phyloP scores from a whole-genome alignment of 495 filamentous ascomycete species.

The Haplographium delicatum region DNA sequence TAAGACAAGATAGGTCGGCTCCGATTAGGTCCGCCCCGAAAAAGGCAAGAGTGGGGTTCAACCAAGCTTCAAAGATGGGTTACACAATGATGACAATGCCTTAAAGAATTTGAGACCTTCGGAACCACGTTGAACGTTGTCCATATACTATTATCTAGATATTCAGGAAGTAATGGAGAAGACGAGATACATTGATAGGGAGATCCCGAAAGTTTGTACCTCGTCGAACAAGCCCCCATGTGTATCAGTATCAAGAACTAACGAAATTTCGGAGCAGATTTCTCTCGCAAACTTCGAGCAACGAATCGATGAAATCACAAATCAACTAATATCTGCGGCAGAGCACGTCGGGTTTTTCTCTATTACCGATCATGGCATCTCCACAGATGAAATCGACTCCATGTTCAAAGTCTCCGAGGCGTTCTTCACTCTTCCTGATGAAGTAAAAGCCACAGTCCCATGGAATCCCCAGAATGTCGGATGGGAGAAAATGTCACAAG shows the following conservation, averaged over 20 bases:
- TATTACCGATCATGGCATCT: constrained; percentile 23
- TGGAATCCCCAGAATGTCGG: constrained; percentile 45
- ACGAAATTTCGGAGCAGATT: constrained; percentile 25
- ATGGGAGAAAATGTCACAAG: constrained; percentile 50
- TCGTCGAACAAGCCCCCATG: too few species aligned
- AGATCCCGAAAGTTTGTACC: too few species aligned
- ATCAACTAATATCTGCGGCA: constrained; percentile 42
- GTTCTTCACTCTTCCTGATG: constrained; percentile 45
- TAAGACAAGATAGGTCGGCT: too few species aligned
- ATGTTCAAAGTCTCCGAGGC: constrained; percentile 39
- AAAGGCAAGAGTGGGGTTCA: too few species aligned
- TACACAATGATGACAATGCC: too few species aligned
- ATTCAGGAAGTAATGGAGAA: too few species aligned
- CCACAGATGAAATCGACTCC: constrained; percentile 43
- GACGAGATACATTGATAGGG: too few species aligned
- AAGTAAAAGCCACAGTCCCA: constrained; percentile 41
- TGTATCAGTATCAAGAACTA: too few species aligned
- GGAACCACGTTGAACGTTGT: not conserved
- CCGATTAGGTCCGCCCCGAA: too few species aligned
- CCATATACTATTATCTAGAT: too few species aligned
- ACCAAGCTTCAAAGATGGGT: too few species aligned
- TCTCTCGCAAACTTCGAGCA: constrained; percentile 42
- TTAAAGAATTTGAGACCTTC: not conserved
- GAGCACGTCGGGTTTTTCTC: constrained; percentile 51
- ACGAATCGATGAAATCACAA: constrained; percentile 43